Percentiles rank a stretch among this genome's conserved stretches.
Evolutionary conservation across 225 moss, liverwort and hornwort genomes (phyloP).

Genomic region (Lunularia cruciata): DNA sequence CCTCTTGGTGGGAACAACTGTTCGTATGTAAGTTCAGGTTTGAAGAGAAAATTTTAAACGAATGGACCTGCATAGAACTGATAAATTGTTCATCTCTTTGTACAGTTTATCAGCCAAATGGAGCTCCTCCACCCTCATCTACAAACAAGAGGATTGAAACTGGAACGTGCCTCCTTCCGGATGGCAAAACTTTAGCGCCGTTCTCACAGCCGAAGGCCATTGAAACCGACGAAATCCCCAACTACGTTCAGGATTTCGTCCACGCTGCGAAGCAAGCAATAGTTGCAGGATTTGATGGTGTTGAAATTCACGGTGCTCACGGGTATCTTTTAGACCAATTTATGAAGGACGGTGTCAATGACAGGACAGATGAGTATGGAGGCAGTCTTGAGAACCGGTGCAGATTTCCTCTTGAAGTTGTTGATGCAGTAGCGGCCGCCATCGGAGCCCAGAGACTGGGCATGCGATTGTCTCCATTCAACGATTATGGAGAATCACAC

Average conservation of each 20-base stretch:
- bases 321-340: constrained; percentile 49
- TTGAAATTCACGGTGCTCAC: constrained; percentile 48
- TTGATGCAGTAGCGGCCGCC: constrained; percentile 32
- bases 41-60: not conserved
- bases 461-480: constrained; percentile 35
- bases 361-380: constrained; percentile 47
- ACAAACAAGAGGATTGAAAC: constrained; percentile 39
- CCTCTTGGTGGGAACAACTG: too few species aligned
- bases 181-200: constrained; percentile 1
- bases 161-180: constrained; percentile 36
- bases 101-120: constrained; percentile 61
- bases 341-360: constrained; percentile 39
- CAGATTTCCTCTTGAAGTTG: constrained; percentile 40
- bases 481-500: constrained; percentile 31
- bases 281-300: constrained; percentile 38
- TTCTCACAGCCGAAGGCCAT: constrained; percentile 40
- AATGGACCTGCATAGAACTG: too few species aligned
- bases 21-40: too few species aligned
- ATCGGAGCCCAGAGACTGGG: constrained; percentile 39
- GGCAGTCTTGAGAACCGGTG: constrained; percentile 41
- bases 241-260: constrained; percentile 20
- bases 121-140: constrained; percentile 51
- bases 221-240: constrained; percentile 34
- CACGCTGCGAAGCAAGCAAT: constrained; percentile 23
- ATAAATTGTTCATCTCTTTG: too few species aligned